A percentile compares a stretch with the other conserved stretches of the same genome.
phyloP scores from a whole-genome alignment of 192 early-diverging fungal genomes.

The Obelidium mucronatum region DNA sequence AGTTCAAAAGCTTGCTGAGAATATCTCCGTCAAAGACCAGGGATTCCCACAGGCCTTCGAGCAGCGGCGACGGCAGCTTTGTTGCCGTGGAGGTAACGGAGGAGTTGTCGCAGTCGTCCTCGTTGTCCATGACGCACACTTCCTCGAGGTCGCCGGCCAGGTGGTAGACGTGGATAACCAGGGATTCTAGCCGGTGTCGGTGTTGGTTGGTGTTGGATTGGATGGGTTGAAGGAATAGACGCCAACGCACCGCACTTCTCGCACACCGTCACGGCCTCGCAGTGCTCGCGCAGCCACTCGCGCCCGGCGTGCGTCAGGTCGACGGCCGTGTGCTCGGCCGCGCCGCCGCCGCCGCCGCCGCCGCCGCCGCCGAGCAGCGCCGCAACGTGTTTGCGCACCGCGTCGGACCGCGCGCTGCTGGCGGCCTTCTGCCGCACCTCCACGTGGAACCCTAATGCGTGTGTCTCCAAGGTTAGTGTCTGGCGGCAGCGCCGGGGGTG shows the following conservation, averaged over 20 bases:
- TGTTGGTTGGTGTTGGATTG: neutral
- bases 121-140: slow-evolving; percentile 6
- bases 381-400: neutral
- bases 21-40: slow-evolving; percentile 65
- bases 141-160: neutral
- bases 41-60: slow-evolving; percentile 40
- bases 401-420: neutral
- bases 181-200: too few relatives aligned
- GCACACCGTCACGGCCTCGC: neutral
- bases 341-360: neutral
- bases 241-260: neutral
- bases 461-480: neutral
- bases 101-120: slow-evolving; percentile 27
- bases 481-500: neutral
- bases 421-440: neutral
- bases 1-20: slow-evolving; percentile 61
- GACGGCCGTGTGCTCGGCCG: neutral
- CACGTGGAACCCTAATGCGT: neutral
- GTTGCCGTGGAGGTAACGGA: slow-evolving; percentile 16
- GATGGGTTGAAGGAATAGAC: neutral
- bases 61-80: slow-evolving; percentile 10
- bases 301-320: neutral
- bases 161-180: slow-evolving; percentile 4
- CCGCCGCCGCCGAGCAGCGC: neutral
- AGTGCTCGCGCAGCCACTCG: neutral